Conservation (phyloP, 257 asterid genomes). For the Petunia axillaris region DNA sequence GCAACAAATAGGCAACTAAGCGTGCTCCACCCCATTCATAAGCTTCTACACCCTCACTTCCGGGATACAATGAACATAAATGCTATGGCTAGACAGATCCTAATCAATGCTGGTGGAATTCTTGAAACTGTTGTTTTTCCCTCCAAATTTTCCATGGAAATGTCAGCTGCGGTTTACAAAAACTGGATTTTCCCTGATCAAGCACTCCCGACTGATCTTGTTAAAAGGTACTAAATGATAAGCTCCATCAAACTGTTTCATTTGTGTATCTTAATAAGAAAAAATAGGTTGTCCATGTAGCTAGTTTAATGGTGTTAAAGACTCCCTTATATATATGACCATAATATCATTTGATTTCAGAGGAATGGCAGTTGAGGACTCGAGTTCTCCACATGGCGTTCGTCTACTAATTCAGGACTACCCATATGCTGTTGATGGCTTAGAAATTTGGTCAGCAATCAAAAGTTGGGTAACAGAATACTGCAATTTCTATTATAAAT, state of each 20-base stretch:
- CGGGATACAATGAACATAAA: constrained; percentile 44
- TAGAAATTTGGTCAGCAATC: constrained; percentile 80
- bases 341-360: constrained; percentile 33
- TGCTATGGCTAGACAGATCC: constrained; percentile 37
- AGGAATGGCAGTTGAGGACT: constrained; percentile 47
- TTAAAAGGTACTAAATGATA: constrained; percentile 35
- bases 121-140: constrained; percentile 32
- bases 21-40: constrained; percentile 39
- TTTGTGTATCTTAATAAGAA: neutral
- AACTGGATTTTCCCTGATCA: constrained; percentile 42
- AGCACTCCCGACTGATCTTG: constrained; percentile 73
- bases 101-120: constrained; percentile 36
- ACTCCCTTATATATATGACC: neutral
- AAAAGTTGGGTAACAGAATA: constrained; percentile 59
- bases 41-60: constrained; percentile 43
- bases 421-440: constrained; percentile 82
- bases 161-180: constrained; percentile 33
- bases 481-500: constrained; percentile 36
- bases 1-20: constrained; percentile 43
- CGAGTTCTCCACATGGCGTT: constrained; percentile 50
- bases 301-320: neutral
- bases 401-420: constrained; percentile 69
- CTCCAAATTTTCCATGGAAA: constrained; percentile 35
- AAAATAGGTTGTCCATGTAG: neutral
- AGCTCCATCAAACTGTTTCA: neutral